These are phyloP conservation scores for Comarum palustre DNA, from an alignment of 306 rosid species.

Conservation along the genomic window DNA sequence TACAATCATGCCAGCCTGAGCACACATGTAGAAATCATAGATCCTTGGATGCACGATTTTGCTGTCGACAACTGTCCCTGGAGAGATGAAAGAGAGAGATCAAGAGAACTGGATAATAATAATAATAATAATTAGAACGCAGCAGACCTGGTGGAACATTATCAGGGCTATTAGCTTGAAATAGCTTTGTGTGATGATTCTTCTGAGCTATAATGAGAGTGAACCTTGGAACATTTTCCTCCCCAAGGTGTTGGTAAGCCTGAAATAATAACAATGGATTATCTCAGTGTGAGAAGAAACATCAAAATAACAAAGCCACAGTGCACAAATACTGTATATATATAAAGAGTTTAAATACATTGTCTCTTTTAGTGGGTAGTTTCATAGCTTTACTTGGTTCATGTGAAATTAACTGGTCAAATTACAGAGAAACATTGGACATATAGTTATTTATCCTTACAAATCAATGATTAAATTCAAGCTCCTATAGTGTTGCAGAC, in stretches of 20 bases:
- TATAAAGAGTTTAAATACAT: background rate
- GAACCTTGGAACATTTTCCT: conserved; percentile 62
- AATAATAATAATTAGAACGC: conserved; percentile 14
- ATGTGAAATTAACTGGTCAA: background rate
- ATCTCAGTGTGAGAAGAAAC: conserved; percentile 19
- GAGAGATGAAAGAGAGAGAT: conserved; percentile 8
- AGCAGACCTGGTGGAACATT: conserved; percentile 91
- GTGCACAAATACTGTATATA: background rate
- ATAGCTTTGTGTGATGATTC: conserved; percentile 78
- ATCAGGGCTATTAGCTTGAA: conserved; percentile 50
- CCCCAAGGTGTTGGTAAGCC: conserved; percentile 87
- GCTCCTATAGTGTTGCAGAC: conserved; percentile 12
- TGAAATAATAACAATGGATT: conserved; percentile 32
- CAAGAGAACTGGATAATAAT: background rate
- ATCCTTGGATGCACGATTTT: conserved; percentile 70
- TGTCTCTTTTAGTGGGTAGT: background rate
- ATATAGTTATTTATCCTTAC: background rate
- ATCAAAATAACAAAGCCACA: background rate
- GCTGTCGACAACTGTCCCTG: conserved; percentile 90
- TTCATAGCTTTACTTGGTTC: background rate
- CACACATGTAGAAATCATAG: conserved; percentile 83
- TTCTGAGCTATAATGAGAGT: conserved; percentile 81
- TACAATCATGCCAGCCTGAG: conserved; percentile 80
- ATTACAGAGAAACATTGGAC: background rate
- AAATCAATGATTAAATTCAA: background rate